These are phyloP conservation scores for Fusarium buxicola DNA, from an alignment of 2,329 filamentous ascomycete species.

Conservation along the genomic window DNA sequence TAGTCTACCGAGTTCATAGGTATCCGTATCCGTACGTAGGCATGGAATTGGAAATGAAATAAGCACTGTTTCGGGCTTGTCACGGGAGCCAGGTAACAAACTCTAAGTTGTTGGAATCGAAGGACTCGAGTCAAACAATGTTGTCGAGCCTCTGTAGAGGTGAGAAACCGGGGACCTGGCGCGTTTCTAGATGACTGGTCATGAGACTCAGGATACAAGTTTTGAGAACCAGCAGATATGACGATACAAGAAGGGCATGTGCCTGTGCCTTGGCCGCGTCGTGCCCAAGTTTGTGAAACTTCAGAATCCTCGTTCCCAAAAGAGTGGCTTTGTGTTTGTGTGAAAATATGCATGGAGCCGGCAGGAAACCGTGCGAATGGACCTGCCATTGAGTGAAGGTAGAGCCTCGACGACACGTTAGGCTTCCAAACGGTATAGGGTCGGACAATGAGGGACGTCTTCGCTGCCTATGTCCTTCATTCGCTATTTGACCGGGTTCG, in stretches of 20 bases:
- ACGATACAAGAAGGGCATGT: neutral
- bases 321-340: slow-evolving; percentile 15
- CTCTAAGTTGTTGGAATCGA: slow-evolving; percentile 5
- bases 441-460: slow-evolving; percentile 1
- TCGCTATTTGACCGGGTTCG: slow-evolving; percentile 20
- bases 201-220: too few relatives aligned
- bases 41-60: slow-evolving; percentile 5
- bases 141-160: neutral
- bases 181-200: too few relatives aligned
- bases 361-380: slow-evolving; percentile 36
- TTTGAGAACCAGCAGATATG: neutral
- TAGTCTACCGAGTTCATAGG: neutral
- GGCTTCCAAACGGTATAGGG: slow-evolving; percentile 2
- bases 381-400: slow-evolving; percentile 5
- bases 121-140: neutral
- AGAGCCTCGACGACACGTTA: neutral
- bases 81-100: slow-evolving; percentile 17
- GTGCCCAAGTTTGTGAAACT: slow-evolving; percentile 10
- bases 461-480: slow-evolving; percentile 13
- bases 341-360: slow-evolving; percentile 23
- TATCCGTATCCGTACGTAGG: neutral
- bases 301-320: slow-evolving; percentile 3
- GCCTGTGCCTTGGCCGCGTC: neutral
- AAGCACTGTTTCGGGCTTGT: slow-evolving; percentile 19
- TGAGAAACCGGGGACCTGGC: too few relatives aligned